Base-by-base conservation (phyloP, 202 grass and related monocot genomes). In the Schoenoplectus triqueter region DNA sequence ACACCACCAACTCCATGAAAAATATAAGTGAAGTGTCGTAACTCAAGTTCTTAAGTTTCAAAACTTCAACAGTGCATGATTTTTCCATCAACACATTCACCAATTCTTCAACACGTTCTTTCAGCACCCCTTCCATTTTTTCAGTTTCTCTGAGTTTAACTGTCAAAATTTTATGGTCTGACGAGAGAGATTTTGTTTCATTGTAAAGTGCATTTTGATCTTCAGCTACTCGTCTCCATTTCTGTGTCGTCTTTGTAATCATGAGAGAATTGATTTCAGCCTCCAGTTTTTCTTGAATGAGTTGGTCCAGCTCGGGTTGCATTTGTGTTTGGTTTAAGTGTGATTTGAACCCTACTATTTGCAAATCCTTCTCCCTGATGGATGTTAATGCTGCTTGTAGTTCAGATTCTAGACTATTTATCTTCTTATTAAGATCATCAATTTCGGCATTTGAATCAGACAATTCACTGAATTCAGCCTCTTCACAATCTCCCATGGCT, bases 271-370 rank as follows among this genome's bases (percentile, higher is more conserved):
- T 78, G 70, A 95, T 90, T 82, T 98, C 93, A 7, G 86, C 81
- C 85, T 90, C 91, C 18, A 92, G 75, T 73, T 86, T 98, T 52
- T 94, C 86, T 85, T 91, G 81, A 44, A 94, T 68, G 13, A 98
- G 46, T 40, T 18, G 66, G 55, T 94, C 93, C 72, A 99, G 82
- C 55, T 95, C 88, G 10, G 85, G 78, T 62, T 90, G 83, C 62
- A 69, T 52, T 7, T 62, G 87, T 5, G 57, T 82, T 52, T 14
- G 6, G 81, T 88, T 44, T 69, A 44, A 2, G 1, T 69, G 46
- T 39, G 79, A 78, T 87, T 87, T 66, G 2, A 88, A 87, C 81
- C 89, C 84, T 69, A 41, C 19, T 81, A 88, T 46, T 80, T 64
- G 89, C 78, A 85, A 89, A 73, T 89, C 87, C 64, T 91, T 95